Evolutionary conservation across 2,329 filamentous ascomycete species (phyloP).

Genomic region (Fusarium pseudoanthophilum): DNA sequence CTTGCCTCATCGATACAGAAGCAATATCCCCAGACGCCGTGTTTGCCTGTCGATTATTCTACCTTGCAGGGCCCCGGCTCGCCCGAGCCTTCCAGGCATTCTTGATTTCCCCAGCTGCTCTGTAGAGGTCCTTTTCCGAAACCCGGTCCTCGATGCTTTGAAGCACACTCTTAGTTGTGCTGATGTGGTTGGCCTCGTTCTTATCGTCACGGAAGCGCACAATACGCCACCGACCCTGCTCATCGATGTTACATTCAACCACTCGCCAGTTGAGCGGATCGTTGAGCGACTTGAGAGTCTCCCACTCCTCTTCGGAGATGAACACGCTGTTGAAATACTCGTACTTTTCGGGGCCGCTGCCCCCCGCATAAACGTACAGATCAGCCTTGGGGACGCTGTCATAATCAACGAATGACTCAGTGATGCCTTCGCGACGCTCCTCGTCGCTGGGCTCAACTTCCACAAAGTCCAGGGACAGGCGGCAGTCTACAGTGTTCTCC

Average conservation of each 20-base stretch:
- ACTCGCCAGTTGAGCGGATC: slow-evolving; percentile 87
- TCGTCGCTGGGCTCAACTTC: slow-evolving; percentile 72
- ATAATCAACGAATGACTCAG: slow-evolving; percentile 77
- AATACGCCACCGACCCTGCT: slow-evolving; percentile 81
- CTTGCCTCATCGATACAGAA: slow-evolving; percentile 34
- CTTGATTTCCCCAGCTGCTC: slow-evolving; percentile 75
- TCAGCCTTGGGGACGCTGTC: slow-evolving; percentile 80
- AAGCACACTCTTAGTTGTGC: slow-evolving; percentile 84
- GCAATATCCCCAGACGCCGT: slow-evolving; percentile 28
- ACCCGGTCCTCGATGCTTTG: slow-evolving; percentile 90
- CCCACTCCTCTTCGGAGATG: slow-evolving; percentile 84
- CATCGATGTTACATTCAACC: slow-evolving; percentile 88
- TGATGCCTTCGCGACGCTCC: slow-evolving; percentile 74
- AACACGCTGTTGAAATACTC: slow-evolving; percentile 73
- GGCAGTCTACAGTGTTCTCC: slow-evolving; percentile 96
- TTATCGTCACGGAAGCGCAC: slow-evolving; percentile 95
- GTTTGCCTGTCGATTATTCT: slow-evolving; percentile 61
- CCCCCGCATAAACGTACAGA: slow-evolving; percentile 75
- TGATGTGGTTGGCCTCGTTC: slow-evolving; percentile 86
- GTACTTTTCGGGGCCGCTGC: slow-evolving; percentile 64
- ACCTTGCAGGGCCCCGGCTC: slow-evolving; percentile 20
- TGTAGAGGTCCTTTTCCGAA: slow-evolving; percentile 81
- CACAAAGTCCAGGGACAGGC: slow-evolving; percentile 81
- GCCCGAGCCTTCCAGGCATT: slow-evolving; percentile 77
- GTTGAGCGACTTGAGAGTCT: slow-evolving; percentile 76